phyloP scores from a whole-genome alignment of 1,139 yeast species.

The Candida sojae region DNA sequence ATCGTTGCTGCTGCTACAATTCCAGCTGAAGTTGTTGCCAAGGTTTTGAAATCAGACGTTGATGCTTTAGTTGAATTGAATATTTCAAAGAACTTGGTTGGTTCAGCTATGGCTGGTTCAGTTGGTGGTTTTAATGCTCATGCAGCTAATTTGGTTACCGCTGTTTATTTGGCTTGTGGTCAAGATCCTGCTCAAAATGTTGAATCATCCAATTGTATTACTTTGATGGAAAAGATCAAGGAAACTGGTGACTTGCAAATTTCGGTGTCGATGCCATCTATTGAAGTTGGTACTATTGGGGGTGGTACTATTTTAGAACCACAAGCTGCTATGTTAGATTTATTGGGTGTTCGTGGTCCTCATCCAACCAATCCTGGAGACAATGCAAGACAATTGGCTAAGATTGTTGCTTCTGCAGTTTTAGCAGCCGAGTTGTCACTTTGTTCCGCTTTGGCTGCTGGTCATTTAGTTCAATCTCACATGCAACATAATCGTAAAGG shows the following conservation, averaged over 20 bases:
- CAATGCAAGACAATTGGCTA: constrained; percentile 94
- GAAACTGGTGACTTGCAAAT: constrained; percentile 79
- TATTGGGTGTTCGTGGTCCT: constrained; percentile 94
- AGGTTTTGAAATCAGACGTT: constrained; percentile 88
- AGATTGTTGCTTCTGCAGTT: constrained; percentile 90
- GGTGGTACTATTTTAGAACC: constrained; percentile 98
- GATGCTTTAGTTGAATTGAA: constrained; percentile 90
- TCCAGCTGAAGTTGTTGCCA: constrained; percentile 76
- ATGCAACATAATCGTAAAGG: constrained; percentile 91
- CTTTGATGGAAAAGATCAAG: constrained; percentile 73
- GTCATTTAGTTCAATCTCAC: constrained; percentile 96
- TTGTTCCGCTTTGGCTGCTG: constrained; percentile 95
- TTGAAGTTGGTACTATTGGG: constrained; percentile 98
- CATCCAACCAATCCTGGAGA: constrained; percentile 93
- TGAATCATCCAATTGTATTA: constrained; percentile 95
- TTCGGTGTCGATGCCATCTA: constrained; percentile 97
- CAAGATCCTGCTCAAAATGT: constrained; percentile 99
- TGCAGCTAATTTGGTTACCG: constrained; percentile 94
- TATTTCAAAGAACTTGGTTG: constrained; percentile 84
- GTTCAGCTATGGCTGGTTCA: constrained; percentile 98
- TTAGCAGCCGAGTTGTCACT: constrained; percentile 95
- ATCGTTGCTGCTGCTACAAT: constrained; percentile 96
- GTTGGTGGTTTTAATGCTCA: constrained; percentile 98
- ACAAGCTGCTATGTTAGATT: constrained; percentile 93
- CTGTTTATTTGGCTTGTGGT: constrained; percentile 91